A percentile compares a stretch with the other conserved stretches of the same genome.
phyloP scores from a whole-genome alignment of 2,329 filamentous ascomycete species.

The Cladobotryum mycophilum region DNA sequence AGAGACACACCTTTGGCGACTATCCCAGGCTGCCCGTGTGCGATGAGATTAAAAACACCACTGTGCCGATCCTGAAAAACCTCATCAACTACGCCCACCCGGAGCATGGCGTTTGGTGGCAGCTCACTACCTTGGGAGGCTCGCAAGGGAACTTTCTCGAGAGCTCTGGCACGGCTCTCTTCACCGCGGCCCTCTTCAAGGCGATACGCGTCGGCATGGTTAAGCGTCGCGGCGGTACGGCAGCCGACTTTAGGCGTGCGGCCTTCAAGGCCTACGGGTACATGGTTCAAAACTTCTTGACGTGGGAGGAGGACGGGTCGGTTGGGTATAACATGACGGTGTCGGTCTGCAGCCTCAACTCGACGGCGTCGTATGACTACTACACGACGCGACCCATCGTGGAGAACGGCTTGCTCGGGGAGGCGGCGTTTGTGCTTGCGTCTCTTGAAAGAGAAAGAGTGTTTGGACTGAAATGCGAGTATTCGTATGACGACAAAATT shows the following conservation, averaged over 20 bases:
- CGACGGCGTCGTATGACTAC: slow-evolving; percentile 34
- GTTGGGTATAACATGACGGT: slow-evolving; percentile 35
- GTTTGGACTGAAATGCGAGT: too few species aligned
- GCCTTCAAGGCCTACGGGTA: slow-evolving; percentile 25
- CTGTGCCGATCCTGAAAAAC: neutral
- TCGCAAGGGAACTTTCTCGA: slow-evolving; percentile 55
- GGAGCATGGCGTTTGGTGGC: slow-evolving; percentile 49
- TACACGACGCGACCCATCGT: slow-evolving; percentile 29
- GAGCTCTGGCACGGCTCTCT: slow-evolving; percentile 53
- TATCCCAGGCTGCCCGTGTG: slow-evolving; percentile 24
- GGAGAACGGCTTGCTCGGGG: slow-evolving; percentile 33
- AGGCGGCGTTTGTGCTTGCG: slow-evolving; percentile 31
- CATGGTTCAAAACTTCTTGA: slow-evolving; percentile 39
- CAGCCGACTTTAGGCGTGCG: slow-evolving; percentile 14
- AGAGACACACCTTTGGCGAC: too few species aligned
- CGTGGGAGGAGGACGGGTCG: slow-evolving; percentile 40
- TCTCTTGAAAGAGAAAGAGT: slow-evolving; percentile 29
- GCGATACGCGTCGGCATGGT: slow-evolving; percentile 9
- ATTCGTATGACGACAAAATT: too few species aligned
- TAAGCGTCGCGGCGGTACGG: neutral
- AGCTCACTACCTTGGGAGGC: slow-evolving; percentile 42
- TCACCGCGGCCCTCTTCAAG: slow-evolving; percentile 35
- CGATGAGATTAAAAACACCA: slow-evolving; percentile 29
- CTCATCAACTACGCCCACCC: slow-evolving; percentile 34
- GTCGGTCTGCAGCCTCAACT: slow-evolving; percentile 35